Base-by-base conservation (phyloP, 768 basidiomycete species). In the Collybiopsis confluens region DNA sequence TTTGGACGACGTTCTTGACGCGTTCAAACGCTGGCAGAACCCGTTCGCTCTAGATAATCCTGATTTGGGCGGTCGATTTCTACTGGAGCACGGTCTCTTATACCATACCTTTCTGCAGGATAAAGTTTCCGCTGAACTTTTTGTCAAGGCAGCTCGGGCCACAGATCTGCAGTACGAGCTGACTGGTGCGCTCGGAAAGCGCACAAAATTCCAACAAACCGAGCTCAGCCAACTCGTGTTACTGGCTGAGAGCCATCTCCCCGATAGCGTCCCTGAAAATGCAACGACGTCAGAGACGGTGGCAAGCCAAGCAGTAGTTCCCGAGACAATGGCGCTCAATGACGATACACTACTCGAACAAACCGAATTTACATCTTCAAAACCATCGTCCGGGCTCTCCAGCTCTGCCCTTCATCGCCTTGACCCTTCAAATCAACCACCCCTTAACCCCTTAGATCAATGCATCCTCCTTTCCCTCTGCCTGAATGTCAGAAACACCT, bases 331-430 rank as follows among this genome's bases (percentile, higher is more conserved):
- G 24, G 73, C 77, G 2, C 77, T 98, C 44, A 96, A 98, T 67
- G 97, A 98, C 68, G 97, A 99, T 68, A 98, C 95, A 0, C 78
- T 99, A 16, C 79, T 99, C 37, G 97, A 99, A 70, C 85, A 89
- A 61, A 98, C 96, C 1, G 81, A 89, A 63, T 99, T 92, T 67
- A 93, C 92, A 8, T 86, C 88, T 10, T 86, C 90, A 1, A 73
- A 74, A 43, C 70, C 83, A 15, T 69, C 79, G 4, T 64, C 75
- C 5, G 55, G 71, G 3, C 28, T 18, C 6, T 68, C 65, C 2
- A 59, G 68, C 23, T 76, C 80, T 9, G 69, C 68, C 42, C 80
- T 95, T 27, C 60, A 70, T 15, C 88, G 91, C 65, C 73, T 98
- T 56, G 82, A 96, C 64, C 94, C 95, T 0, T 77, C 86, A 8